Percentiles rank a stretch among this genome's conserved stretches.
These are phyloP conservation scores for Triangularia verruculosa DNA, from an alignment of 2,329 filamentous ascomycete species.

Conservation along the genomic window DNA sequence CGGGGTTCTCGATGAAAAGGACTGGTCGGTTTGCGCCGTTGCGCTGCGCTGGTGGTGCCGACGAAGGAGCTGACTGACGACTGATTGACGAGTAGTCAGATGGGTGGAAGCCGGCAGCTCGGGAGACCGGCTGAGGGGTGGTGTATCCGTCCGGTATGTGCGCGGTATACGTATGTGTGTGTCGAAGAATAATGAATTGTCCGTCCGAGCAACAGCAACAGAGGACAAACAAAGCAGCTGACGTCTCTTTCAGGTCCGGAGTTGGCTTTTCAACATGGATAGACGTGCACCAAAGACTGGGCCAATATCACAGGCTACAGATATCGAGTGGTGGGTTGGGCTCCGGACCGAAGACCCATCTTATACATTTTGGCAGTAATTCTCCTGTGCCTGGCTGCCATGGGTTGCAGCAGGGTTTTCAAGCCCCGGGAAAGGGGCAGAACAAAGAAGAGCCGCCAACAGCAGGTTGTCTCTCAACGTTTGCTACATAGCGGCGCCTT, in stretches of 20 bases:
- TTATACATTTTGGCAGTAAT: conserved; percentile 25
- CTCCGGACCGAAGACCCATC: conserved; percentile 21
- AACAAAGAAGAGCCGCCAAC: conserved; percentile 20
- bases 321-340: conserved; percentile 8
- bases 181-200: neutral
- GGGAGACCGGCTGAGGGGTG: conserved; percentile 2
- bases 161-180: neutral
- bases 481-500: conserved; percentile 33
- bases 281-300: conserved; percentile 7
- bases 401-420: conserved; percentile 11
- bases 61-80: neutral
- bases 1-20: conserved; percentile 15
- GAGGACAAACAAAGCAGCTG: neutral
- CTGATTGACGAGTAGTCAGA: conserved; percentile 13
- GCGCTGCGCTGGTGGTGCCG: conserved; percentile 21
- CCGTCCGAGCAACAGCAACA: neutral
- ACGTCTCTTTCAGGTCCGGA: neutral
- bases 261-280: conserved; percentile 13
- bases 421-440: conserved; percentile 24
- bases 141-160: neutral
- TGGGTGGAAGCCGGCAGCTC: conserved; percentile 12
- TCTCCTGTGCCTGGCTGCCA: conserved; percentile 14
- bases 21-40: conserved; percentile 23
- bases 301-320: conserved; percentile 7
- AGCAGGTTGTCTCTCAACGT: conserved; percentile 7